A percentile compares a stretch with the other conserved stretches of the same genome.
phyloP scores from a whole-genome alignment of 2,329 filamentous ascomycete genomes.

The Cyphellophora attinorum region DNA sequence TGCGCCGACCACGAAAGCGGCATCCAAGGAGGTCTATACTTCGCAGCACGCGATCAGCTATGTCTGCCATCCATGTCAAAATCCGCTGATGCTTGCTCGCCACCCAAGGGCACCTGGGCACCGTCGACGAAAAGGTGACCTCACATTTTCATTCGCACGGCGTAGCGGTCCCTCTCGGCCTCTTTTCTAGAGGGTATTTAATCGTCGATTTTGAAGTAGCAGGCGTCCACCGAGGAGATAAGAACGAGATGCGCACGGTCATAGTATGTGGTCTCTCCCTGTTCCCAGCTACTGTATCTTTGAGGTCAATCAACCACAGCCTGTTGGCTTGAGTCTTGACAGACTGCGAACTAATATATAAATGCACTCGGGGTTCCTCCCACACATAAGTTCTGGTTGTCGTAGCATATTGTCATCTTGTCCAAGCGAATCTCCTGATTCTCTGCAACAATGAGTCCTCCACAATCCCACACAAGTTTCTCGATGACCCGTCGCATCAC shows the following conservation, averaged over 20 bases:
- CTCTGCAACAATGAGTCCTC: slow-evolving; percentile 1
- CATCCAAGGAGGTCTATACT: not conserved
- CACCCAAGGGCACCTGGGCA: not conserved
- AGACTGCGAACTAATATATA: not conserved
- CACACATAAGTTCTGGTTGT: not conserved
- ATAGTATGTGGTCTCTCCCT: slow-evolving; percentile 1
- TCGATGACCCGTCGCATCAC: slow-evolving; percentile 1
- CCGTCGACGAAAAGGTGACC: slow-evolving; percentile 1
- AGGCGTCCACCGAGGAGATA: not conserved
- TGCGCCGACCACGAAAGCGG: slow-evolving; percentile 1
- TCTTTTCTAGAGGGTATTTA: not conserved
- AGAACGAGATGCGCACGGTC: not conserved
- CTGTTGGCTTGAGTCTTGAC: not conserved
- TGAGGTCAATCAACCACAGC: not conserved
- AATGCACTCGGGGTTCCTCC: not conserved
- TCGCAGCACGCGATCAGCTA: not conserved
- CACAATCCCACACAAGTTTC: slow-evolving; percentile 1
- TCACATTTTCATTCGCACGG: slow-evolving; percentile 1
- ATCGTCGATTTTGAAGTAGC: not conserved
- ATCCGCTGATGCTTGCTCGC: not conserved
- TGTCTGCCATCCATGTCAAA: not conserved
- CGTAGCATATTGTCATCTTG: not conserved
- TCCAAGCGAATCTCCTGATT: not conserved
- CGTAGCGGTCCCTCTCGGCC: not conserved
- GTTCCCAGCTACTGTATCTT: not conserved